These are phyloP conservation scores for Pachyrhizus erosus DNA, from an alignment of 306 rosid genomes.

Conservation along the genomic window DNA sequence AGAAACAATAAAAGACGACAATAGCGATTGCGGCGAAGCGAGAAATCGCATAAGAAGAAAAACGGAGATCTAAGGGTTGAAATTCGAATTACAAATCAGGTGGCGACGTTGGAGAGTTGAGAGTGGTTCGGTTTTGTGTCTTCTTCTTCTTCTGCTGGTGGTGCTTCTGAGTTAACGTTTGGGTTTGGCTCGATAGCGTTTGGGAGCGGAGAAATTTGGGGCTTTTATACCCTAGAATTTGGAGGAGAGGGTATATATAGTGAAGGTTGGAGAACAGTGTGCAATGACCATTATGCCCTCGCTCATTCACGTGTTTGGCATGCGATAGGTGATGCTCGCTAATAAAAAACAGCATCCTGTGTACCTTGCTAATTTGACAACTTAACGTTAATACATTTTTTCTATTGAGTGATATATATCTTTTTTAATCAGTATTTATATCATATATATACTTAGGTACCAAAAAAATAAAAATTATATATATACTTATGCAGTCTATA, in stretches of 20 bases:
- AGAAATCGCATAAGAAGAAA: neutral
- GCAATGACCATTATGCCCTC: constrained; percentile 51
- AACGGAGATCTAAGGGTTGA: constrained; percentile 11
- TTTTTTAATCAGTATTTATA: no score
- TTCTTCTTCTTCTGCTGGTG: constrained; percentile 22
- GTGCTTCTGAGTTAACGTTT: constrained; percentile 52
- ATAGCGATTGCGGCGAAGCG: neutral
- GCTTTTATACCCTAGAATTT: constrained; percentile 79
- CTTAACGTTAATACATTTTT: neutral
- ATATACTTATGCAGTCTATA: no score
- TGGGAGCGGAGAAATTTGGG: constrained; percentile 73
- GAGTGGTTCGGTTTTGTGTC: constrained; percentile 28
- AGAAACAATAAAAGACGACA: neutral
- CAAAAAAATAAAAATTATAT: no score
- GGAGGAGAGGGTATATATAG: constrained; percentile 79
- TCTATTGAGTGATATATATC: no score
- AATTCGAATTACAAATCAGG: constrained; percentile 38
- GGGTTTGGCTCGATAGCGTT: constrained; percentile 41
- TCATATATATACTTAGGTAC: no score
- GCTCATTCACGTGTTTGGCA: constrained; percentile 22
- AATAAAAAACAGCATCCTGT: neutral
- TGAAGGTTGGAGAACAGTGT: constrained; percentile 2
- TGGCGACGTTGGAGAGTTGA: constrained; percentile 29
- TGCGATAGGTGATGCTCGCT: neutral
- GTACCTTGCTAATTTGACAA: neutral